These are phyloP conservation scores for Botrytis elliptica DNA, from an alignment of 2,329 filamentous ascomycete genomes.

Conservation along the genomic window DNA sequence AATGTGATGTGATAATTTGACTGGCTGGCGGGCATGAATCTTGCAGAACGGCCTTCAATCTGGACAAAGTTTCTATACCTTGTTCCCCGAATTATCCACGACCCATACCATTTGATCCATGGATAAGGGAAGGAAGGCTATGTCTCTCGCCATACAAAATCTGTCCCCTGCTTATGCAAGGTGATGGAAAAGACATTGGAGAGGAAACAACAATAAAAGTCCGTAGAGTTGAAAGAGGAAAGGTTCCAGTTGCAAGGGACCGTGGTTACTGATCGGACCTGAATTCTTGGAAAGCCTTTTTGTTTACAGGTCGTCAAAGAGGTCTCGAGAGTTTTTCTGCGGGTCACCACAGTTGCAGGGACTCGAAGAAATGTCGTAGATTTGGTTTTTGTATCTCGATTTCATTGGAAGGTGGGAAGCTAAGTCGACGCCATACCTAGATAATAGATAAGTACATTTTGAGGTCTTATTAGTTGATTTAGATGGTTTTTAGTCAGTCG, in stretches of 20 bases:
- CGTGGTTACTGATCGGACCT: neutral
- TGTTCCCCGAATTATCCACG: constrained; percentile 3
- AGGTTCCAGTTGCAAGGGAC: constrained; percentile 4
- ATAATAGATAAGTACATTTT: neutral
- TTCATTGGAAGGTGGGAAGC: neutral
- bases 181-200: constrained; percentile 11
- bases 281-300: neutral
- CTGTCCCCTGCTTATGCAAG: constrained; percentile 13
- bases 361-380: neutral
- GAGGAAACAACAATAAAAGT: neutral
- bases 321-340: neutral
- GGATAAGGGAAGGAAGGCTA: neutral
- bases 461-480: neutral
- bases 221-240: neutral
- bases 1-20: constrained; percentile 3
- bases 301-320: neutral
- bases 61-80: constrained; percentile 11
- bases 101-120: neutral
- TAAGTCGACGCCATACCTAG: neutral
- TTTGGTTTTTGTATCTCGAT: neutral
- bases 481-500: neutral
- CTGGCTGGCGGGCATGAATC: constrained; percentile 10
- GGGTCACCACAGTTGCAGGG: neutral
- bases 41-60: constrained; percentile 12
- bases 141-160: neutral